These are phyloP conservation scores for Aspergillus sclerotiicarbonarius DNA, from an alignment of 495 filamentous ascomycete species.

Conservation along the genomic window DNA sequence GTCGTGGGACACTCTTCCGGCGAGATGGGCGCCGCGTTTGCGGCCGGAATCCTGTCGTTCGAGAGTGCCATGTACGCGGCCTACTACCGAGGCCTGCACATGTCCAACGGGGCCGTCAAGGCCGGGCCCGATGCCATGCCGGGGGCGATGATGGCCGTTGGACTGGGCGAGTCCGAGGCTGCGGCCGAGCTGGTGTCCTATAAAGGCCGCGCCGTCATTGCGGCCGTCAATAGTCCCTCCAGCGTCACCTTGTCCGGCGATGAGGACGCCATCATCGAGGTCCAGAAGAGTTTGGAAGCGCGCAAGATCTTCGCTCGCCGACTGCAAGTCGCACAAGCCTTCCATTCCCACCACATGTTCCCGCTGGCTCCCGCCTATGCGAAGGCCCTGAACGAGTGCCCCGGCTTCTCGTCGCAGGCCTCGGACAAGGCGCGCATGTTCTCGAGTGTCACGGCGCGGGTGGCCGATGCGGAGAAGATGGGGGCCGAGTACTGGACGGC, in stretches of 20 bases:
- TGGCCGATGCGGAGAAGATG: neutral
- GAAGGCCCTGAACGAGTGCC: neutral
- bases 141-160: conserved; percentile 22
- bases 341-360: conserved; percentile 13
- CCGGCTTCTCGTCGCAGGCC: neutral
- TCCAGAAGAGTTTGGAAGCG: conserved; percentile 19
- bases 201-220: conserved; percentile 22
- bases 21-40: conserved; percentile 8
- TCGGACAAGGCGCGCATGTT: neutral
- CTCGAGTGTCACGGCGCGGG: neutral
- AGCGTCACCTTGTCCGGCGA: conserved; percentile 41
- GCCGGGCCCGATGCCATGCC: neutral
- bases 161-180: conserved; percentile 2
- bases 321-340: conserved; percentile 6
- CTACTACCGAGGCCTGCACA: neutral
- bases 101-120: neutral
- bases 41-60: conserved; percentile 1
- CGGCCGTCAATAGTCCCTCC: conserved; percentile 40
- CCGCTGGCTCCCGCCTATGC: neutral
- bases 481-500: neutral
- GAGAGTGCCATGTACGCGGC: neutral
- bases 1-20: conserved; percentile 2
- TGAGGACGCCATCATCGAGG: neutral
- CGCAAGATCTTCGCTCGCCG: conserved; percentile 33
- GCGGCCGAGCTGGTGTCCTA: conserved; percentile 3